phyloP scores from a whole-genome alignment of 2,329 filamentous ascomycete genomes.

The Alternaria metachromatica region DNA sequence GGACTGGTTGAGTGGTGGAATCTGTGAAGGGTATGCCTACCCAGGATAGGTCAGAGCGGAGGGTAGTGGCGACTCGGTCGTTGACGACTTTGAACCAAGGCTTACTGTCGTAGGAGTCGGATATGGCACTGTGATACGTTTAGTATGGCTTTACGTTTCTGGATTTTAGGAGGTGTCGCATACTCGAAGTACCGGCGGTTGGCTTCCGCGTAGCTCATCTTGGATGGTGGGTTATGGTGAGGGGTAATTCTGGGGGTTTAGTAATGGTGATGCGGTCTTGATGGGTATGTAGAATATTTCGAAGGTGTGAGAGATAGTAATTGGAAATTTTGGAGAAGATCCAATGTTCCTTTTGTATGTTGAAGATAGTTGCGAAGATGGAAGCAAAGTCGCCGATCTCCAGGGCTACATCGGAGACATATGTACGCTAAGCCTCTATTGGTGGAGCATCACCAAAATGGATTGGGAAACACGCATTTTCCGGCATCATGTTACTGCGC shows the following conservation, averaged over 20 bases:
- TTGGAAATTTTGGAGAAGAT: neutral
- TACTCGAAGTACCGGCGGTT: conserved; percentile 49
- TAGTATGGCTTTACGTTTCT: neutral
- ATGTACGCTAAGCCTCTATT: conserved; percentile 18
- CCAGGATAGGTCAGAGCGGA: conserved; percentile 64
- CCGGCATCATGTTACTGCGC: neutral
- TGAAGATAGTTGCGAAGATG: neutral
- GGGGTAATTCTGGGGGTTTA: neutral
- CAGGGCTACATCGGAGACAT: conserved; percentile 26
- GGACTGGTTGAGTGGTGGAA: conserved; percentile 45
- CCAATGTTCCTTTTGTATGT: neutral
- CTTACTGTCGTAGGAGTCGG: conserved; percentile 63
- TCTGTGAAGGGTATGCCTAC: conserved; percentile 65
- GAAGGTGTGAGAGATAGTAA: neutral
- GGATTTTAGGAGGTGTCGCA: neutral
- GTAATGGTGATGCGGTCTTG: neutral
- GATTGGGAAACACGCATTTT: neutral
- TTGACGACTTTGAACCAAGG: conserved; percentile 61
- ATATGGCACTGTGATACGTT: conserved; percentile 54
- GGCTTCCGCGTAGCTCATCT: conserved; percentile 42
- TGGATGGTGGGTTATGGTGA: conserved; percentile 2
- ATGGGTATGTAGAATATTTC: neutral
- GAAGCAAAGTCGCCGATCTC: conserved; percentile 23
- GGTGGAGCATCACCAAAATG: conserved; percentile 5
- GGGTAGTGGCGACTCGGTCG: conserved; percentile 60